Evolutionary conservation across 345 rosid species (phyloP).

Genomic region (Hypericum androsaemum): DNA sequence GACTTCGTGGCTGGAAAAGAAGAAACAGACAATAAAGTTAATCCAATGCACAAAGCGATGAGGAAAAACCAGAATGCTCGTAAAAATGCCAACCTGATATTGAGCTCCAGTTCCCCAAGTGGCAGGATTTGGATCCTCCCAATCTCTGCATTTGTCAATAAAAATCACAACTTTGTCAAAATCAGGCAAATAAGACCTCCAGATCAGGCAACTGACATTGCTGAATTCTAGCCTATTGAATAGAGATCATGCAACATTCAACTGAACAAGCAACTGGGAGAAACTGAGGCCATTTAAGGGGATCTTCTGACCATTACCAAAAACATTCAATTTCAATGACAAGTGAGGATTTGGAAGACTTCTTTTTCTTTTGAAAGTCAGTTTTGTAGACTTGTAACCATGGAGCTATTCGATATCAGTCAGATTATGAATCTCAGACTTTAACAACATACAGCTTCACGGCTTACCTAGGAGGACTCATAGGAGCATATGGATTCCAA

Average conservation of each 20-base stretch:
- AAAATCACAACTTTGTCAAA: not conserved
- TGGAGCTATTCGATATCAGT: not conserved
- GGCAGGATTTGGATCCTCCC: slow-evolving; percentile 94
- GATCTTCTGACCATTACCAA: too few species aligned
- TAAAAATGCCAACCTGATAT: slow-evolving; percentile 50
- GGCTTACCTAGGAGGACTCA: slow-evolving; percentile 89
- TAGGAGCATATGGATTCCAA: slow-evolving; percentile 91
- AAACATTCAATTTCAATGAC: too few species aligned
- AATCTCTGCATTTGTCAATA: slow-evolving; percentile 39
- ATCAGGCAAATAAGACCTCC: too few species aligned
- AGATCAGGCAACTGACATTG: too few species aligned
- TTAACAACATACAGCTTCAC: not conserved
- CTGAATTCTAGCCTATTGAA: too few species aligned
- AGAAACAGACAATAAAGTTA: not conserved
- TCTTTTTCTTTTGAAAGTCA: too few species aligned
- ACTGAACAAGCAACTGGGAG: too few species aligned
- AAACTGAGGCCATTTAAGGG: too few species aligned
- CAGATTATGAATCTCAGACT: not conserved
- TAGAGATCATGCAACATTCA: too few species aligned
- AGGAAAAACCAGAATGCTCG: not conserved
- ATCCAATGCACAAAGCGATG: not conserved
- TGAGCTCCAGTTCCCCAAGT: slow-evolving; percentile 88
- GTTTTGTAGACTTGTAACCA: too few species aligned
- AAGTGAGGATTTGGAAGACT: too few species aligned
- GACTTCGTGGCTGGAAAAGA: slow-evolving; percentile 72